These are phyloP conservation scores for Recurvomyces mirabilis DNA, from an alignment of 495 filamentous ascomycete species.

Conservation along the genomic window DNA sequence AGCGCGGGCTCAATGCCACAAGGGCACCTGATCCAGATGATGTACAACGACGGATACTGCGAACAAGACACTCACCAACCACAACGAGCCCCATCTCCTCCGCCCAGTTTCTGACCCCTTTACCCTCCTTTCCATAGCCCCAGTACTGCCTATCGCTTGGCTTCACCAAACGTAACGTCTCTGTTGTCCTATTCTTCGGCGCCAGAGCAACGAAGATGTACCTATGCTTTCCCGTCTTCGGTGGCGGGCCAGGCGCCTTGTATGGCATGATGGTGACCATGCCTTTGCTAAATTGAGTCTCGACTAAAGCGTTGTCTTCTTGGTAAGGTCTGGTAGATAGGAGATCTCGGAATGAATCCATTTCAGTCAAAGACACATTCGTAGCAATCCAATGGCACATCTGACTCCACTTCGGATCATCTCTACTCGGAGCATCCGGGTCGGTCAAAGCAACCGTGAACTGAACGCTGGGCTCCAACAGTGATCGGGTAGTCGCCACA, in stretches of 20 bases:
- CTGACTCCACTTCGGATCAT: constrained; percentile 56
- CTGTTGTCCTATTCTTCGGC: constrained; percentile 31
- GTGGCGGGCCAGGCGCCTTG: constrained; percentile 50
- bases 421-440: constrained; percentile 56
- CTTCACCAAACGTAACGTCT: constrained; percentile 35
- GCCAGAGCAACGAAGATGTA: constrained; percentile 55
- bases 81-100: constrained; percentile 47
- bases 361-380: constrained; percentile 28
- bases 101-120: constrained; percentile 54
- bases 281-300: neutral
- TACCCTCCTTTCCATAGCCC: constrained; percentile 45
- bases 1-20: too few relatives aligned
- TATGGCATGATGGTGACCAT: constrained; percentile 43
- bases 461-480: constrained; percentile 12
- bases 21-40: too few relatives aligned
- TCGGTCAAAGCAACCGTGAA: constrained; percentile 49
- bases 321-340: neutral
- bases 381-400: constrained; percentile 62
- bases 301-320: neutral
- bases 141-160: constrained; percentile 50
- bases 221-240: constrained; percentile 55
- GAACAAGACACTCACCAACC: constrained; percentile 41
- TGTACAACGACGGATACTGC: neutral
- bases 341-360: too few relatives aligned
- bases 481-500: too few relatives aligned